Evolutionary conservation across 2,329 filamentous ascomycete species (phyloP).

Genomic region (Colletotrichum karsti): DNA sequence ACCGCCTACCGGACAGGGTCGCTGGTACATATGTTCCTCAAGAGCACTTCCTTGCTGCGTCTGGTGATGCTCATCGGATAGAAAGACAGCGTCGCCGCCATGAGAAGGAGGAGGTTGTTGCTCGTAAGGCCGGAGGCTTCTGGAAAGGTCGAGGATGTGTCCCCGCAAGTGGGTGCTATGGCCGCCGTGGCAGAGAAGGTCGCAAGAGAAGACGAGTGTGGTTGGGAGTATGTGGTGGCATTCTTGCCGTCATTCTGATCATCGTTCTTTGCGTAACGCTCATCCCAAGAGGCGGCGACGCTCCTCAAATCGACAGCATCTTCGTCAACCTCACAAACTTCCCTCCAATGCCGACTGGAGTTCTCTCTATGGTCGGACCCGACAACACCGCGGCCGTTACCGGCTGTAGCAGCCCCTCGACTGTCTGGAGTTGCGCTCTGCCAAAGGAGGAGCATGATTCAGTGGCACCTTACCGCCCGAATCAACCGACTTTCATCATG

Average conservation of each 20-base stretch:
- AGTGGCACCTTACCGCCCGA: conserved; percentile 68
- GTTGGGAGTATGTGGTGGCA: conserved; percentile 56
- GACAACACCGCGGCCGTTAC: conserved; percentile 70
- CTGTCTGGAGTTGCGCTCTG: conserved; percentile 86
- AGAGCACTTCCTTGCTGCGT: conserved; percentile 50
- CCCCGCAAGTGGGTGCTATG: conserved; percentile 70
- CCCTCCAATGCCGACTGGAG: conserved; percentile 85
- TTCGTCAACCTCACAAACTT: conserved; percentile 91
- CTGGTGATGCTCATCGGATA: conserved; percentile 50
- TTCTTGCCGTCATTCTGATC: conserved; percentile 63
- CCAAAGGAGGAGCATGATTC: conserved; percentile 79
- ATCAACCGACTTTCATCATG: conserved; percentile 82
- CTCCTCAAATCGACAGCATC: conserved; percentile 45
- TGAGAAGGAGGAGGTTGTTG: conserved; percentile 73
- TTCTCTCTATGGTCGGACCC: conserved; percentile 80
- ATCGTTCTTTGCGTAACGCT: conserved; percentile 68
- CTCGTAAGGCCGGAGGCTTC: conserved; percentile 64
- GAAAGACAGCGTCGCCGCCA: conserved; percentile 63
- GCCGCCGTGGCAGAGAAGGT: conserved; percentile 69
- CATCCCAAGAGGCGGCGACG: conserved; percentile 43
- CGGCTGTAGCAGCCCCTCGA: conserved; percentile 76
- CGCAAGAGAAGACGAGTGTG: conserved; percentile 70
- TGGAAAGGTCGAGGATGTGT: conserved; percentile 75
- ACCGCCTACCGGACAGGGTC: conserved; percentile 51
- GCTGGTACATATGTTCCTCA: conserved; percentile 55